Conservation (phyloP, 164 flowering plant genomes). For the Vitis amurensis region DNA sequence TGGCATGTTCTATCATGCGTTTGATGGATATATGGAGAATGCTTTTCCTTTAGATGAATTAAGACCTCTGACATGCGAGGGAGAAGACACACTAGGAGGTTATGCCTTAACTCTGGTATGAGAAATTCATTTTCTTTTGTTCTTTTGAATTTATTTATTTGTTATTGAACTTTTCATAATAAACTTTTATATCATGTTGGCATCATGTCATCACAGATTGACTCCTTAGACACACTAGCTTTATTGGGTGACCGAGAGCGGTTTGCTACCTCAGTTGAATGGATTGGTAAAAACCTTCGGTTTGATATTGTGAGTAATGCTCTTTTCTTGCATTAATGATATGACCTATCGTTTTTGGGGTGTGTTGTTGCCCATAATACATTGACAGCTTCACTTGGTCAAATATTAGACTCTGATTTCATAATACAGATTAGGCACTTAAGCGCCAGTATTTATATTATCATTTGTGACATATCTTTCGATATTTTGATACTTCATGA, state of each 20-base stretch:
- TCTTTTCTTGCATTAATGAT: not conserved
- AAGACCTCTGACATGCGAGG: conserved; percentile 78
- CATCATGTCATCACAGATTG: conserved; percentile 56
- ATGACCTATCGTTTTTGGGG: no score
- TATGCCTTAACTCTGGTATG: conserved; percentile 95
- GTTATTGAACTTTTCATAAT: not conserved
- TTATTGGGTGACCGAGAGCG: conserved; percentile 78
- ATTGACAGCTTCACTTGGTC: no score
- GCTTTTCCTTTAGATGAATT: conserved; percentile 96
- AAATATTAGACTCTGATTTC: no score
- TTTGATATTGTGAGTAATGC: conserved; percentile 89
- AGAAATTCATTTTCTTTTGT: not conserved
- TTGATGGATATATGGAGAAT: conserved; percentile 88
- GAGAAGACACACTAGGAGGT: conserved; percentile 93
- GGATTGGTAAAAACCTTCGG: conserved; percentile 91
- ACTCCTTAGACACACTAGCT: conserved; percentile 86
- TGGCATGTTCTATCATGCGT: conserved; percentile 95
- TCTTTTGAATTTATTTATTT: not conserved
- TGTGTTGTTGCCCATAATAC: no score
- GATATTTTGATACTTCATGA: no score
- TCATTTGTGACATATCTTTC: no score
- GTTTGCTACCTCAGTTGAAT: conserved; percentile 84
- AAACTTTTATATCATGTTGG: not conserved
- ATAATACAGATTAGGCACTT: no score
- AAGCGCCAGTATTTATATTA: no score